Base-by-base conservation (phyloP, 2,329 filamentous ascomycete genomes). In the Dryadomyces quercivorus region DNA sequence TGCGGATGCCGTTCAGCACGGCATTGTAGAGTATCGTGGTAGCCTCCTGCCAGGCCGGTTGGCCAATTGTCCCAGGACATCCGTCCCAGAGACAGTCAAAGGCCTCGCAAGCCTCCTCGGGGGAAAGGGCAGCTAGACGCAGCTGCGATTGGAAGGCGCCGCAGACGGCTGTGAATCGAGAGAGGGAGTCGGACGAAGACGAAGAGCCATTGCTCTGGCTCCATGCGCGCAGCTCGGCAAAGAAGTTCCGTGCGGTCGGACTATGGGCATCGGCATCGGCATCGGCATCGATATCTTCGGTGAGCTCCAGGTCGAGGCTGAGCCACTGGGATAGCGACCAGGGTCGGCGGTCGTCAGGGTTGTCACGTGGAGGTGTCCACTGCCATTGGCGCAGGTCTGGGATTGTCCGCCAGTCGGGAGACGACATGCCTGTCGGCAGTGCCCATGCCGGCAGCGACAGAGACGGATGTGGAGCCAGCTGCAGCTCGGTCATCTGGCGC, bases 401-500 rank as follows among this genome's bases (percentile, higher is more conserved):
- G 71, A 67, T 42, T 4, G 38, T 42, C 12, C 38, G 16, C 18
- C 65, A 66, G 8, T 66, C 60, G 4, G 63, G 26, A 15, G 21
- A 38, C n/a, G 10, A 26, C 8, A 49, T 6, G 22, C 50, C n/a
- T 2, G 48, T 47, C 21, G 21, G 45, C 26, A 31, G 26, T 31
- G 26, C 26, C 26, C 26, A 31, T 8, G 26, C 26, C 8, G 26
- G 26, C 26, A 31, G 26, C 51, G 1, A 26, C n/a, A 31, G 26
- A 53, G 1, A 26, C n/a, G 49, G 46, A 3, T 52, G 61, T 9
- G 68, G 62, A 26, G 73, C 69, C 54, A 75, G 67, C 18, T 68
- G 69, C 56, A 78, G 64, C 52, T 72, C 76, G 20, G 73, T 76
- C 70, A 81, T 78, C 52, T 72, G 73, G 54, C 78, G 72, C 62